Conservation (phyloP, 495 filamentous ascomycete species). For the Geopyxis carbonaria region DNA sequence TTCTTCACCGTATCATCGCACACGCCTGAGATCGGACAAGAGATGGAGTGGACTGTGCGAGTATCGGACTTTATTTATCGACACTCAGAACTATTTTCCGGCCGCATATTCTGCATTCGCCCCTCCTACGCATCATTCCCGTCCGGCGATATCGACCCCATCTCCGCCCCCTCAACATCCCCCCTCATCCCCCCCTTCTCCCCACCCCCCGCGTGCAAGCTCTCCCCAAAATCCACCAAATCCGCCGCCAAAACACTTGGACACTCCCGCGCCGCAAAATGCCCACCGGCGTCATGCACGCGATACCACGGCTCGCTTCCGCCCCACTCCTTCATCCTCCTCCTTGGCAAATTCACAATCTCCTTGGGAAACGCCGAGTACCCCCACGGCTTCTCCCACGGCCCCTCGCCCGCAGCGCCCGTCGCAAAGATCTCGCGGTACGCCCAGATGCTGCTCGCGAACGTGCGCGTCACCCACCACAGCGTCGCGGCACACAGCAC, state of each 20-base stretch:
- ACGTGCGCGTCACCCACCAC: constrained; percentile 48
- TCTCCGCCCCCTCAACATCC: neutral
- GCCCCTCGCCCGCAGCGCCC: constrained; percentile 13
- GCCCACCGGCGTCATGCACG: neutral
- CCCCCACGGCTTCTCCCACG: neutral
- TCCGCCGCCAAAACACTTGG: neutral
- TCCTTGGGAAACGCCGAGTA: neutral
- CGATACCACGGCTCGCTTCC: neutral
- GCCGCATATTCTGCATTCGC: too few relatives aligned
- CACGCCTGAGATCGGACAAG: too few relatives aligned
- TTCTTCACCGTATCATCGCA: too few relatives aligned
- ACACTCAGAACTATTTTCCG: too few relatives aligned
- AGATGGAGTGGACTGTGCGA: too few relatives aligned
- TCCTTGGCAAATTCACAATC: neutral
- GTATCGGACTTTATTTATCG: too few relatives aligned
- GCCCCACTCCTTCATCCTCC: neutral
- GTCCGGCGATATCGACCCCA: too few relatives aligned
- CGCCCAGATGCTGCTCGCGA: constrained; percentile 38
- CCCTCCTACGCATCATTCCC: too few relatives aligned
- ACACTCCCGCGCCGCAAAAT: neutral
- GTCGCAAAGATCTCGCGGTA: too few relatives aligned
- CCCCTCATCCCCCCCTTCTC: neutral
- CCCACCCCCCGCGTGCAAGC: neutral
- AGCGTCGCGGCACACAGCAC: constrained; percentile 41
- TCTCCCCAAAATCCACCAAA: neutral